Base-by-base conservation (phyloP, 192 early-diverging fungal genomes). In the Endogone sp. region DNA sequence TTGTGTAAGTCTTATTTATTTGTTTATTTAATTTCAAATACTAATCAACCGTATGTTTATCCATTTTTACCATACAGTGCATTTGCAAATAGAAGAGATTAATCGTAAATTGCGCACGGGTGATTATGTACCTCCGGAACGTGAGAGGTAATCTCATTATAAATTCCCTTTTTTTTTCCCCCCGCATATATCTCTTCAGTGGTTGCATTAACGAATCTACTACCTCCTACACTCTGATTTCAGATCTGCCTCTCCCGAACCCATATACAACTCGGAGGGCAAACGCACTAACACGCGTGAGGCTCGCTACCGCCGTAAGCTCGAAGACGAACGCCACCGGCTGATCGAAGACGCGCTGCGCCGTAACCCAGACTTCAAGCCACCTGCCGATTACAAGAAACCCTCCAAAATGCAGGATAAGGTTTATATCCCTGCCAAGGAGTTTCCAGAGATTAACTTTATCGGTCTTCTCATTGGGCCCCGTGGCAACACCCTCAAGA, bases 361-460 rank as follows among this genome's bases (percentile, higher is more conserved):
- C 60, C 90, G 80, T 29, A 86, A 94, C 69, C 92, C 91, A 11
- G 84, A 84, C 29, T 99, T 94, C 81, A 81, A 86, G 22, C 97
- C 97, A 24, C 97, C 97, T 3, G 79, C 87, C 4, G 96, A 99
- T 80, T 99, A 97, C 80, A 91, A 91, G 65, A 75, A 85, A 61
- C 89, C 93, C 4, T 88, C 86, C 28, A 95, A 92, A 72, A 81
- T 88, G 2, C 85, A 84, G n/a, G 95, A 97, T 57, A 99, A 99
- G 79, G 86, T 97, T 23, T 97, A 92, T 74, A 97, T 98, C 58
- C 97, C 97, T 26, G 92, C 89, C 56, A 93, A 89, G 70, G 97
- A 99, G 37, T 94, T 93, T 72, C 97, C 97, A 3, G 94, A 97
- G 27, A 94, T 99, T 30, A 98, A 98, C 75, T 99, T 99, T 79